These are phyloP conservation scores for Cymbopogon flexuosus DNA, from an alignment of 202 grass and related monocot genomes.

Conservation along the genomic window DNA sequence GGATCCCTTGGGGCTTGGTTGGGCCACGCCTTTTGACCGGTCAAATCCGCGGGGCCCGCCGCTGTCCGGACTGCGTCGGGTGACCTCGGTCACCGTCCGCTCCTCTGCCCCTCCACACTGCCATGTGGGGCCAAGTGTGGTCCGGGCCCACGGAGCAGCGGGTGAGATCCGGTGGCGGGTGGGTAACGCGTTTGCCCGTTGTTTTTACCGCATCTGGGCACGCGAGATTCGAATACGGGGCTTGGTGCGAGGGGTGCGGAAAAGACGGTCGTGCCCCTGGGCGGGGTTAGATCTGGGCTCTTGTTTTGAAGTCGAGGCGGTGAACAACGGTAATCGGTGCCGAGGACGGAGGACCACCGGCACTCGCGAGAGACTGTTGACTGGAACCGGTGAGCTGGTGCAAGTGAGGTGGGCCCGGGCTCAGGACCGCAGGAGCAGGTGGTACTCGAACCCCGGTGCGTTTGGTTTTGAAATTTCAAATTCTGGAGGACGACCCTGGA, in stretches of 20 bases:
- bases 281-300: slow-evolving; percentile 30
- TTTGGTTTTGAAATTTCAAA: slow-evolving; percentile 5
- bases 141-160: background rate
- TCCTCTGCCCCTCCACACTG: background rate
- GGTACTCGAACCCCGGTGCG: background rate
- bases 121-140: fast-evolving
- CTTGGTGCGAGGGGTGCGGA: too few relatives aligned
- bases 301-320: background rate
- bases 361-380: slow-evolving; percentile 12
- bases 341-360: background rate
- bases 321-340: too few relatives aligned
- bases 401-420: background rate
- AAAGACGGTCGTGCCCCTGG: slow-evolving; percentile 28
- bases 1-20: slow-evolving; percentile 31
- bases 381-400: background rate
- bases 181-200: background rate
- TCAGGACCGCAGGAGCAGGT: background rate
- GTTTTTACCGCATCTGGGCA: slow-evolving; percentile 35
- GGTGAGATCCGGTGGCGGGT: background rate
- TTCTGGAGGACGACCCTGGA: background rate
- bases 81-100: background rate
- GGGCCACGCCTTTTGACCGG: slow-evolving; percentile 52
- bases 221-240: slow-evolving; percentile 36
- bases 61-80: background rate
- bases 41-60: slow-evolving; percentile 40